These are phyloP conservation scores for Carex parvula DNA, from an alignment of 176 grass and related monocot genomes.

Conservation along the genomic window DNA sequence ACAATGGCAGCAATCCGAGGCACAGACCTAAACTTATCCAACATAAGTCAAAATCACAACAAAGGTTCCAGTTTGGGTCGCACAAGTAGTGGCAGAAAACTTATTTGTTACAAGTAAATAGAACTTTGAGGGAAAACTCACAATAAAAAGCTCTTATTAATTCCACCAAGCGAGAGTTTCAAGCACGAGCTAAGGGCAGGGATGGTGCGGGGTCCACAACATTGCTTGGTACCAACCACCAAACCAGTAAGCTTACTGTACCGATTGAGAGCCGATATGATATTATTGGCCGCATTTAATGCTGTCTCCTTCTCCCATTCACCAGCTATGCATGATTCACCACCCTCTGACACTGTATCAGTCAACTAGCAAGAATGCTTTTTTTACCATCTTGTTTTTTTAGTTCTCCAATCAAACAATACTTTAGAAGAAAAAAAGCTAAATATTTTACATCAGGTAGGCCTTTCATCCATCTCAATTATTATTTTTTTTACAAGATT, in stretches of 20 bases:
- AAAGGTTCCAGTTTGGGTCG: neutral
- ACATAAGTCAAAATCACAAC: neutral
- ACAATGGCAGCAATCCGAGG: neutral
- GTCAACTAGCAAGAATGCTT: conserved; percentile 68
- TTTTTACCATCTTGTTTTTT: conserved; percentile 39
- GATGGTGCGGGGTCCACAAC: conserved; percentile 55
- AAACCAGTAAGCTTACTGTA: conserved; percentile 75
- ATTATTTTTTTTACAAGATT: neutral
- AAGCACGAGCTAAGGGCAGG: conserved; percentile 70
- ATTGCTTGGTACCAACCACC: conserved; percentile 58
- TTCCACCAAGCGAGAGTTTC: conserved; percentile 91
- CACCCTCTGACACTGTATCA: conserved; percentile 69
- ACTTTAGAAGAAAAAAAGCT: neutral
- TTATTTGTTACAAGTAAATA: neutral
- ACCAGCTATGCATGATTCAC: conserved; percentile 52
- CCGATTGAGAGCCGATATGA: conserved; percentile 56
- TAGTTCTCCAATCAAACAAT: conserved; percentile 16
- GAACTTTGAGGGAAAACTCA: conserved; percentile 58
- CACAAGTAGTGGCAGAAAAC: neutral
- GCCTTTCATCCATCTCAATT: neutral
- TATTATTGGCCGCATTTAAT: conserved; percentile 43
- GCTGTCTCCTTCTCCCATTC: conserved; percentile 67
- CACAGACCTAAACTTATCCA: neutral
- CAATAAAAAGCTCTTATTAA: conserved; percentile 98
- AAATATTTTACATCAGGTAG: neutral